Conservation (phyloP, 139 green algal species). For the Haematococcus sp. region DNA sequence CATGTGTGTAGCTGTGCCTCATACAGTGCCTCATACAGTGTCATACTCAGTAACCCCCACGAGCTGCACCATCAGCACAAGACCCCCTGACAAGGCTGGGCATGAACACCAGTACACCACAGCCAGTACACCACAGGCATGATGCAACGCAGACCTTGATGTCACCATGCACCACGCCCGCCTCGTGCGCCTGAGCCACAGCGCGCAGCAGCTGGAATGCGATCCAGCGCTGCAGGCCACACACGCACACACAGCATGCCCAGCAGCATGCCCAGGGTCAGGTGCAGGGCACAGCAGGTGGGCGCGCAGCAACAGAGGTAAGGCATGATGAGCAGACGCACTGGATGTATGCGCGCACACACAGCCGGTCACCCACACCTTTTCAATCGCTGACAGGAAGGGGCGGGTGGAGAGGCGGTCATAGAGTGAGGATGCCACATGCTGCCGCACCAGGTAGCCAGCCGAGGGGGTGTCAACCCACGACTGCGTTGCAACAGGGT, state of each 20-base stretch:
- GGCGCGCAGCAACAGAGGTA: not conserved
- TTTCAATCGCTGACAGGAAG: slow-evolving; percentile 89
- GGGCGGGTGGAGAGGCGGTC: slow-evolving; percentile 87
- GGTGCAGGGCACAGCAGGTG: no score
- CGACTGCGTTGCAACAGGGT: no score
- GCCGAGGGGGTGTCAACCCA: slow-evolving; percentile 71
- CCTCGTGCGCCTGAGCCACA: slow-evolving; percentile 69
- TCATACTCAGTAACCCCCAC: no score
- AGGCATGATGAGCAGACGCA: not conserved
- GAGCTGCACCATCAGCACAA: no score
- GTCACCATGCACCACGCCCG: slow-evolving; percentile 88
- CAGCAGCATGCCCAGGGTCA: no score
- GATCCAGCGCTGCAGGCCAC: slow-evolving; percentile 75
- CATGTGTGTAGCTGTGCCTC: no score
- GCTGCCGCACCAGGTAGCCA: slow-evolving; percentile 82
- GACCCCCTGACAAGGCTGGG: no score
- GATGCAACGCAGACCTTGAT: slow-evolving; percentile 72
- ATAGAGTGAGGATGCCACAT: slow-evolving; percentile 82
- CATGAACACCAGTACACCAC: no score
- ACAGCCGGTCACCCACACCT: slow-evolving; percentile 49
- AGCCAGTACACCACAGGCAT: not conserved
- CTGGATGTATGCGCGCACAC: no score
- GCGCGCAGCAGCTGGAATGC: slow-evolving; percentile 88
- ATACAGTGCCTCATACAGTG: no score
- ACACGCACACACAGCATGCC: no score